phyloP scores from a whole-genome alignment of 2,329 filamentous ascomycete genomes.

The Phaeosphaeria sp. region DNA sequence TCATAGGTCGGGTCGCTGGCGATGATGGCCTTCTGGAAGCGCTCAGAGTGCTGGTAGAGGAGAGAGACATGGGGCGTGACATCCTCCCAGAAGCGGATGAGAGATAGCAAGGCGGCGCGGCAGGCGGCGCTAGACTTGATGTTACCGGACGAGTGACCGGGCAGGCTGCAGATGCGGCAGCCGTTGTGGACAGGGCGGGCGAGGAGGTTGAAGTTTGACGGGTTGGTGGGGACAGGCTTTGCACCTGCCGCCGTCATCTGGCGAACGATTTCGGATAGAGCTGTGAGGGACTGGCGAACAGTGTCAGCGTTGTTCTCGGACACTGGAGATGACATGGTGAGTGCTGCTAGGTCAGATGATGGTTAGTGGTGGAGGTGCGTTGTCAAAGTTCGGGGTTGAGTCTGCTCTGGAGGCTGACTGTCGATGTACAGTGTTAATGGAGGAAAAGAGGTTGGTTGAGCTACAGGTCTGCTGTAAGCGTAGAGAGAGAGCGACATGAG shows the following conservation, averaged over 20 bases:
- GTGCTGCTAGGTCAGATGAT: background rate
- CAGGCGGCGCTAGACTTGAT: conserved; percentile 16
- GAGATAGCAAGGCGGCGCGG: conserved; percentile 17
- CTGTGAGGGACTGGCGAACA: conserved; percentile 11
- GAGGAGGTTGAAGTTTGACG: conserved; percentile 24
- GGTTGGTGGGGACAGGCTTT: conserved; percentile 12
- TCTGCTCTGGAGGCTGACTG: background rate
- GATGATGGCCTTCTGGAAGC: conserved; percentile 19
- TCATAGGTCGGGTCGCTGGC: conserved; percentile 19
- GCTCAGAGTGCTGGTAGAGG: conserved; percentile 17
- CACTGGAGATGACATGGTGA: conserved; percentile 9
- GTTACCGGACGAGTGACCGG: conserved; percentile 21
- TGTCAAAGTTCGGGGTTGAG: background rate
- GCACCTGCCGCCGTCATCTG: conserved; percentile 25
- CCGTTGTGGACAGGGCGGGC: conserved; percentile 15
- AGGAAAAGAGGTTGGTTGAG: background rate
- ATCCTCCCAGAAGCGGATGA: conserved; percentile 28
- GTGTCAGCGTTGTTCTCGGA: background rate
- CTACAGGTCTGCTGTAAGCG: background rate
- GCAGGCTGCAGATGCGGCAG: conserved; percentile 25
- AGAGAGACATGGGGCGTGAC: conserved; percentile 8
- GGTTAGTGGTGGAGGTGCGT: background rate
- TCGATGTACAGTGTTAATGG: background rate
- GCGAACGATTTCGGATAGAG: conserved; percentile 19
- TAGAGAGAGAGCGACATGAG: background rate